phyloP scores from a whole-genome alignment of 495 filamentous ascomycete genomes.

The Darksidea phi region DNA sequence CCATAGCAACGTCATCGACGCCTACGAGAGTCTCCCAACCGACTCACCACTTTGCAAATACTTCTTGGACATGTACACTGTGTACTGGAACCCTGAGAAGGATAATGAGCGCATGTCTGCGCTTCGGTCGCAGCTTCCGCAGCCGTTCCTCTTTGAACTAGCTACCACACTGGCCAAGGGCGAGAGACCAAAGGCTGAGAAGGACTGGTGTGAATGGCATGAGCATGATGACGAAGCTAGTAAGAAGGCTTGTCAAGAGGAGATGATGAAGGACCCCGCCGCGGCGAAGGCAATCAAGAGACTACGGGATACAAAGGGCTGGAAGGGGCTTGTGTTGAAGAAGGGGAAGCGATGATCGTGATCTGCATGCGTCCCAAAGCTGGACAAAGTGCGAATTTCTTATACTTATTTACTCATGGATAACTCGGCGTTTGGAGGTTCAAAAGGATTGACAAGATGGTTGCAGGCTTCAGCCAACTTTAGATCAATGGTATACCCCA shows the following conservation, averaged over 20 bases:
- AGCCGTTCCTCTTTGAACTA: constrained; percentile 25
- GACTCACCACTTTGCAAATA: constrained; percentile 23
- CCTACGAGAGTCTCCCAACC: constrained; percentile 22
- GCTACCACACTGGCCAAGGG: constrained; percentile 11
- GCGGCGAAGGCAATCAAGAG: constrained; percentile 17
- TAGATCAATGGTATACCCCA: background rate
- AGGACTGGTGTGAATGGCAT: constrained; percentile 29
- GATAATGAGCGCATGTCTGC: constrained; percentile 14
- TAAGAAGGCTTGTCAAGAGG: constrained; percentile 21
- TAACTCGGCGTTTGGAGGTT: background rate
- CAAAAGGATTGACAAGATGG: too few relatives aligned
- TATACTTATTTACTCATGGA: background rate
- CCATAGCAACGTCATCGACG: constrained; percentile 30
- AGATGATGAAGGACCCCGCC: constrained; percentile 22
- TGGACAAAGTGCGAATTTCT: background rate
- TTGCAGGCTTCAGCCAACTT: too few relatives aligned
- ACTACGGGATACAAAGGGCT: constrained; percentile 22
- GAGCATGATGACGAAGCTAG: constrained; percentile 22
- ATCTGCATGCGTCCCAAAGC: background rate
- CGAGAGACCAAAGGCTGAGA: constrained; percentile 23
- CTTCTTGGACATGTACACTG: constrained; percentile 29
- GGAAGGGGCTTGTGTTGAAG: constrained; percentile 28
- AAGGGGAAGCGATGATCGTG: constrained; percentile 20
- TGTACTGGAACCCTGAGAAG: constrained; percentile 28
- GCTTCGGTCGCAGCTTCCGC: constrained; percentile 21